A percentile compares a stretch with the other conserved stretches of the same genome.
phyloP scores from a whole-genome alignment of 2,329 filamentous ascomycete species.

The Colletotrichum endophyticum region DNA sequence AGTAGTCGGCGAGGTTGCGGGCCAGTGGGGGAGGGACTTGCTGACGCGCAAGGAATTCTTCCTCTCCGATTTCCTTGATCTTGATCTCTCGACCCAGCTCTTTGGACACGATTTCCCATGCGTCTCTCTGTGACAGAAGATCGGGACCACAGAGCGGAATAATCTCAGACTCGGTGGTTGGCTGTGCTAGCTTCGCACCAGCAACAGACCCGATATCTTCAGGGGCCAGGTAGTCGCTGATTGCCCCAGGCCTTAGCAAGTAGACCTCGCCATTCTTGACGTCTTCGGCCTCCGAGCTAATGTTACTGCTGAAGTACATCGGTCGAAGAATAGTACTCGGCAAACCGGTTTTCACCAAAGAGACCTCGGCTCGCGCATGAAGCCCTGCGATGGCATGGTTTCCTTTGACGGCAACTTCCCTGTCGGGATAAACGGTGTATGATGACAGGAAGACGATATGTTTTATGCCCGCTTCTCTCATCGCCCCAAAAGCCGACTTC shows the following conservation, averaged over 20 bases:
- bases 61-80: neutral
- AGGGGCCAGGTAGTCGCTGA: conserved; percentile 43
- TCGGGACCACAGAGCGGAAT: conserved; percentile 43
- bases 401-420: conserved; percentile 25
- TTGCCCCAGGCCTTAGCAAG: conserved; percentile 30
- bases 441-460: conserved; percentile 51
- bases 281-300: conserved; percentile 28
- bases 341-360: conserved; percentile 41
- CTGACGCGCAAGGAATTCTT: neutral
- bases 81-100: conserved; percentile 32
- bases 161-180: conserved; percentile 29
- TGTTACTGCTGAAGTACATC: conserved; percentile 49
- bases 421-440: conserved; percentile 32
- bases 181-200: conserved; percentile 41
- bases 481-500: conserved; percentile 40
- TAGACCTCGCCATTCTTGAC: conserved; percentile 35
- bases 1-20: neutral
- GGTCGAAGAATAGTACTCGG: conserved; percentile 41
- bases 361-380: conserved; percentile 50
- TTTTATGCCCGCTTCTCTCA: conserved; percentile 47
- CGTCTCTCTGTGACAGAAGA: conserved; percentile 32
- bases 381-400: conserved; percentile 37
- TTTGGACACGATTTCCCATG: conserved; percentile 30
- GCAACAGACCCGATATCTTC: conserved; percentile 49
- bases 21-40: neutral